Conservation (phyloP, 2,329 filamentous ascomycete species). For the Fusarium goolgardi region DNA sequence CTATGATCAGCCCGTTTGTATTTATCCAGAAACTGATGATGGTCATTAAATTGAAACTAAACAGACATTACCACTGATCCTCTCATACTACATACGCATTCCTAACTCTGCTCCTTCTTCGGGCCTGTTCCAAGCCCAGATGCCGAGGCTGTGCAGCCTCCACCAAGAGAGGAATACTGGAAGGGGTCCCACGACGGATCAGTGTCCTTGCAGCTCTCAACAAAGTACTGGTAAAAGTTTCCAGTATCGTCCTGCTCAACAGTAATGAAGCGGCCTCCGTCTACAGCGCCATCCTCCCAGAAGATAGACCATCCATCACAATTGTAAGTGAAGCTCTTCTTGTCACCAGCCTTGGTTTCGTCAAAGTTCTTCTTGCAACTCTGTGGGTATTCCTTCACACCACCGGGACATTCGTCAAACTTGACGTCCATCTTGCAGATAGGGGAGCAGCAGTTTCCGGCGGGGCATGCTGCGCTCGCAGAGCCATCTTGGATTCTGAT, state of each 20-base stretch:
- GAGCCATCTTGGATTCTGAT: neutral
- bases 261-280: neutral
- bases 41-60: neutral
- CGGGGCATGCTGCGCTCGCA: neutral
- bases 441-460: neutral
- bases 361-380: neutral
- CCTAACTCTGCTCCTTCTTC: neutral
- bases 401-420: neutral
- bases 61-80: neutral
- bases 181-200: neutral
- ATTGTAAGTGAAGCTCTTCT: neutral
- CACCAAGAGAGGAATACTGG: neutral
- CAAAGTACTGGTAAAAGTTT: neutral
- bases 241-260: neutral
- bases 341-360: neutral
- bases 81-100: neutral
- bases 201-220: neutral
- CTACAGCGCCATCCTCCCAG: neutral
- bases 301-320: neutral
- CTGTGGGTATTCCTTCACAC: neutral
- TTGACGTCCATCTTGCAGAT: neutral
- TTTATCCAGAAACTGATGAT: too few species aligned
- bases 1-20: too few species aligned
- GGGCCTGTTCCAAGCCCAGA: neutral
- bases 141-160: neutral